These are phyloP conservation scores for Calycina marina DNA, from an alignment of 2,329 filamentous ascomycete species.

Conservation along the genomic window DNA sequence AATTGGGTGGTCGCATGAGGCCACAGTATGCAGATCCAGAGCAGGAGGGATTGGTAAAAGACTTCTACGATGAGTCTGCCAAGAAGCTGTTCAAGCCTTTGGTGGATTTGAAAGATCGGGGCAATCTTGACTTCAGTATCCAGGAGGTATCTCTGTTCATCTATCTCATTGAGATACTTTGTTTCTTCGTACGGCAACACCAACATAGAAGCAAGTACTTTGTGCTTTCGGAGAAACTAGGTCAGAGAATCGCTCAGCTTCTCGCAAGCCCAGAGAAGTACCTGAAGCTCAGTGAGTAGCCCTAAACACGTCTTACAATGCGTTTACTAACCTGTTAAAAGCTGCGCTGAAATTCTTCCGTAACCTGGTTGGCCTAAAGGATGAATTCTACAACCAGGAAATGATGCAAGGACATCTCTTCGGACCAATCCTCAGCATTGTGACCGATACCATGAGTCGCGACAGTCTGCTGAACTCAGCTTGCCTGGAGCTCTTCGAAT, in stretches of 20 bases:
- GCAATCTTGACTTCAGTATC: conserved; percentile 57
- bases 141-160: conserved; percentile 82
- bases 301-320: neutral
- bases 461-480: conserved; percentile 92
- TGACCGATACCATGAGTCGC: conserved; percentile 72
- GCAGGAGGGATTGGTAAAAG: conserved; percentile 71
- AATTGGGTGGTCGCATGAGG: conserved; percentile 50
- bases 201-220: conserved; percentile 77
- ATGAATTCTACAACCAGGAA: conserved; percentile 82
- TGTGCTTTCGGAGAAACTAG: conserved; percentile 65
- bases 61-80: conserved; percentile 82
- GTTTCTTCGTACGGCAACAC: conserved; percentile 87
- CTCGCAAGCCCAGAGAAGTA: conserved; percentile 79
- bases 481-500: conserved; percentile 86
- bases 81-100: conserved; percentile 76
- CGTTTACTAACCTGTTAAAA: conserved; percentile 22
- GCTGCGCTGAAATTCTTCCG: conserved; percentile 90
- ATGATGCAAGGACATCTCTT: conserved; percentile 71
- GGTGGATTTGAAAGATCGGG: conserved; percentile 58
- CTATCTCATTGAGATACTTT: conserved; percentile 83
- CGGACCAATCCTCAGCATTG: conserved; percentile 69
- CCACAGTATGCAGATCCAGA: conserved; percentile 47
- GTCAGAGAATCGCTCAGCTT: conserved; percentile 67
- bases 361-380: conserved; percentile 68
- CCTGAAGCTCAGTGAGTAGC: conserved; percentile 62